Evolutionary conservation across 225 moss, liverwort and hornwort genomes (phyloP), one percentile per base, ranked within the genome.

Genomic region (Physcomitrellopsis africana): DNA sequence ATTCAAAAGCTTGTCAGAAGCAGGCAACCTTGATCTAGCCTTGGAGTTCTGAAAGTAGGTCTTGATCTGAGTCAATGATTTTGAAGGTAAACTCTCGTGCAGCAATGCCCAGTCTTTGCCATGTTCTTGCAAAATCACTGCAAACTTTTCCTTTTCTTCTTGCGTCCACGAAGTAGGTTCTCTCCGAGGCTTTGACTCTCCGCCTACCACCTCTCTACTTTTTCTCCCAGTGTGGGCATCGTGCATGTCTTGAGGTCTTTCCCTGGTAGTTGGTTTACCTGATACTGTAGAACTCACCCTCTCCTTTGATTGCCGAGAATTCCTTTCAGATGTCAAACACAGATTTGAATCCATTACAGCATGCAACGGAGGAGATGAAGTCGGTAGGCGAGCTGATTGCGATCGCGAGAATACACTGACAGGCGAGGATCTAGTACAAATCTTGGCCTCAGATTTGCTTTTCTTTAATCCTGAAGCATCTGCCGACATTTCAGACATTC

Each of bases 101-200:
- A 97, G 72, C 32, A 92, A 56, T 18, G 76, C 69, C 96, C 96
- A 97, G 66, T 94, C 89, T 73, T 91, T 94, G 48, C 96, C 96
- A 75, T 92, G 86, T 72, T 81, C 84, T 80, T 84, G 91, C 62
- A 97, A 83, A 77, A 97, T 94, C 23, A 92, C 91, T 1, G 94
- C 82, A 80, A 97, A 97, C 29, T 87, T 92, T 11, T 94, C 96
- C 75, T 97, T 97, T 75, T 97, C 96, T 69, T 92, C 96, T 74
- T 91, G 94, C 19, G 96, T 94, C 96, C 96, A 97, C 11, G 96
- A 97, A 18, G 96, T 97, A 9, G 96, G 96, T 75, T 97, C 96
- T 26, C 96, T 84, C 70, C 96, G 86, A 57, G 91, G 88, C 70
- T 92, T 97, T 49, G 84, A 84, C 80, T 94, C 96, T 41, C 83